Evolutionary conservation across 805 yeast species (phyloP), one percentile per base, ranked within the genome.

Genomic region (Hanseniaspora guilliermondii): DNA sequence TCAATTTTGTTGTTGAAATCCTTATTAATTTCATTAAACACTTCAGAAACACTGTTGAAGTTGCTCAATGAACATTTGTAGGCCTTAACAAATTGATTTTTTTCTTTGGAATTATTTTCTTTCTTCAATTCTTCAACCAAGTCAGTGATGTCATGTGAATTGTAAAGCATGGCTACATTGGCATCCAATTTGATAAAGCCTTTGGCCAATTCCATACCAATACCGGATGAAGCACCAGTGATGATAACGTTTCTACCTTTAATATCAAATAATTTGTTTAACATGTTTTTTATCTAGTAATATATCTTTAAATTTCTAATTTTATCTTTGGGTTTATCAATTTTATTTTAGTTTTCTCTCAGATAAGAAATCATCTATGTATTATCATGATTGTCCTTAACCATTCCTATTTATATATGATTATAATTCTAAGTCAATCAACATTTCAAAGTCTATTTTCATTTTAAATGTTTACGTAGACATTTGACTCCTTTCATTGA

Each of bases 141-240:
- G 38, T 65, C 65, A n/a, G 62, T 53, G 48, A 68, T 60, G 9
- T 83, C 79, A 61, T 74, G 76, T 56, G 78, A 71, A 66, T 76
- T 78, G 72, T 76, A 79, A 79, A 84, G 79, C 60, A 82, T 73
- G 47, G 86, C 86, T 35, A 87, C 78, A 58, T 83, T 83, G 9
- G 94, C 95, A 50, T 95, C 95, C 4, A 91, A 91, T 69, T 85
- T 91, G 49, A 88, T 84, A 62, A 73, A 85, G 2, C 87, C 89
- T 66, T 80, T 85, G 44, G 94, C 94, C 36, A 85, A 84, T 4
- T 85, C 86, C 60, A 68, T 77, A 16, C 95, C 95, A 59, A 87
- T 86, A 35, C 95, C 95, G 46, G 83, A 74, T 17, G 89, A 81
- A 12, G 87, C 85, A 46, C 95, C 95, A n/a, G 94, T 84, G 56